These are phyloP conservation scores for Euryodendron excelsum DNA, from an alignment of 148 eudicot genomes.

Conservation along the genomic window DNA sequence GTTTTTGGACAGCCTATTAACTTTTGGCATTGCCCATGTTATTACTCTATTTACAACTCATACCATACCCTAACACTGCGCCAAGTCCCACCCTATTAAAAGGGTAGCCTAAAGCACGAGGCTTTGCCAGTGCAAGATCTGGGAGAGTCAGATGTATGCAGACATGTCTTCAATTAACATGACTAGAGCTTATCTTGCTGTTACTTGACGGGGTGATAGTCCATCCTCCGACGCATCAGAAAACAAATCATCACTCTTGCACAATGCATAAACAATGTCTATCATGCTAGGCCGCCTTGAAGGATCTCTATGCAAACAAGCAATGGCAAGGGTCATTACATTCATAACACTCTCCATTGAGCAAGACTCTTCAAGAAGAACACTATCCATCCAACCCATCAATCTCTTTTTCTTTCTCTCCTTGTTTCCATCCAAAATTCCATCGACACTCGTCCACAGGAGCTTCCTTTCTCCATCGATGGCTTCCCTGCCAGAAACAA, in stretches of 20 bases:
- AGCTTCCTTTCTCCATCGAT: constrained; percentile 56
- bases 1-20: not conserved
- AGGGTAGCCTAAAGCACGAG: too few species aligned
- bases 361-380: constrained; percentile 39
- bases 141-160: too few species aligned
- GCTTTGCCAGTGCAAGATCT: too few species aligned
- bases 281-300: constrained; percentile 78
- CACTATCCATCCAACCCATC: constrained; percentile 51
- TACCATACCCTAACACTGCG: too few species aligned
- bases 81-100: too few species aligned
- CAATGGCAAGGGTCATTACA: constrained; percentile 58
- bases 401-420: constrained; percentile 39
- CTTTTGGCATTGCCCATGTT: not conserved
- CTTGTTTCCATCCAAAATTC: constrained; percentile 46
- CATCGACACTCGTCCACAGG: constrained; percentile 45
- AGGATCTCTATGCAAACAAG: constrained; percentile 66
- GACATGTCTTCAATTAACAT: not conserved
- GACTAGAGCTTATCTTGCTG: constrained; percentile 26
- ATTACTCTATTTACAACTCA: not conserved
- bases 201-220: constrained; percentile 35
- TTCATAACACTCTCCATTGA: constrained; percentile 53
- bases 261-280: constrained; percentile 82
- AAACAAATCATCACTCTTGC: constrained; percentile 73
- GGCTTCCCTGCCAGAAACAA: constrained; percentile 70
- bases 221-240: constrained; percentile 53